A percentile compares a stretch with the other conserved stretches of the same genome.
phyloP scores from a whole-genome alignment of 2,329 filamentous ascomycete genomes.

The Hypocrella siamensis region DNA sequence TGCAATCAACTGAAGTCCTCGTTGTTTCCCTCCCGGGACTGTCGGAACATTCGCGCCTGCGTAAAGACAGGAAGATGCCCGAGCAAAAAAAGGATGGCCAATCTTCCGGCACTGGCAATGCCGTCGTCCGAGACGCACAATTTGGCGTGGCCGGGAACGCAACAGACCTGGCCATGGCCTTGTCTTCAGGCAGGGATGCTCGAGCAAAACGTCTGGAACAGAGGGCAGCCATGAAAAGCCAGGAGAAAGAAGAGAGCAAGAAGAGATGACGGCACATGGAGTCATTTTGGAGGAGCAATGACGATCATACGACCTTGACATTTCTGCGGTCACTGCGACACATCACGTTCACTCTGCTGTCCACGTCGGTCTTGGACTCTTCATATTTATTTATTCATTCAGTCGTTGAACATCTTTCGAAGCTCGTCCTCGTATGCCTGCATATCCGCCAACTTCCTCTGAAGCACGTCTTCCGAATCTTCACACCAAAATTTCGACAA shows the following conservation, averaged over 20 bases:
- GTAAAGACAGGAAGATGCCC: not conserved
- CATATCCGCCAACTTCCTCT: constrained; percentile 5
- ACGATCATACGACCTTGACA: no score
- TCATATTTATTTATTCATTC: not conserved
- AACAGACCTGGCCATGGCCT: not conserved
- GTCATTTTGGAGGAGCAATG: no score
- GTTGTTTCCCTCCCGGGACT: no score
- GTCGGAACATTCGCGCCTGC: not conserved
- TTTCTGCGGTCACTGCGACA: no score
- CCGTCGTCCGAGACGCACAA: not conserved
- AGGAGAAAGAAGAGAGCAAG: no score
- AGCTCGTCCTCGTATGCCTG: constrained; percentile 3
- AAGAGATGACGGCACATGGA: no score
- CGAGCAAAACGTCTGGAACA: not conserved
- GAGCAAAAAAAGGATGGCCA: not conserved
- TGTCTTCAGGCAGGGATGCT: not conserved
- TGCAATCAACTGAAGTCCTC: no score
- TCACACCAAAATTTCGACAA: constrained; percentile 4
- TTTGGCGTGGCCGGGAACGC: not conserved
- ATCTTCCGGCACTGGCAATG: not conserved
- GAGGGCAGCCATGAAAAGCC: no score
- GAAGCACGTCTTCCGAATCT: constrained; percentile 3
- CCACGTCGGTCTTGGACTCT: not conserved
- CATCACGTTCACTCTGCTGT: not conserved
- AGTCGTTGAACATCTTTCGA: no score